A percentile compares a stretch with the other conserved stretches of the same genome.
Evolutionary conservation across 441 rosid genomes (phyloP).

Genomic region (Omphalea diandra): DNA sequence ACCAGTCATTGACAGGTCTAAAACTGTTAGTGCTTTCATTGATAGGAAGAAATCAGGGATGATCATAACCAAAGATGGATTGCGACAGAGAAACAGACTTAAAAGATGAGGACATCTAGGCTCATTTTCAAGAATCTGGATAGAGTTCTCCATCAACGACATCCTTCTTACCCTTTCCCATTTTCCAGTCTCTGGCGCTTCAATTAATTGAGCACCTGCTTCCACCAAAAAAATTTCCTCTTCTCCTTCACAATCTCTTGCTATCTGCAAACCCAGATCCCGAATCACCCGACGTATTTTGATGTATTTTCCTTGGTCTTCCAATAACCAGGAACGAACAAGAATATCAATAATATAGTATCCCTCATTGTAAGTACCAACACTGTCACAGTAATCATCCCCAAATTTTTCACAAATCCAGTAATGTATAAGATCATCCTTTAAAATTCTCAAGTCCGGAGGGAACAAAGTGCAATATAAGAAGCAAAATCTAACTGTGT

Average conservation of each 20-base stretch:
- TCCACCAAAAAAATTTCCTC: not conserved
- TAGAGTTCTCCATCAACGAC: not conserved
- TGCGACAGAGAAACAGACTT: conserved; percentile 4
- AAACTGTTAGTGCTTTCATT: conserved; percentile 10
- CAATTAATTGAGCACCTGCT: not conserved
- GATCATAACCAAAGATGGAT: not conserved
- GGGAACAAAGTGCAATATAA: conserved; percentile 21
- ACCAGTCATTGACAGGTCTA: not conserved
- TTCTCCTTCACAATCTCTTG: not conserved
- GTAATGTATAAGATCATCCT: conserved; percentile 13
- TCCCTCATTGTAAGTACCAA: not conserved
- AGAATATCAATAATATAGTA: conserved; percentile 3
- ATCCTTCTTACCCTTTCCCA: conserved; percentile 14
- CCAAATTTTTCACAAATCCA: conserved; percentile 28
- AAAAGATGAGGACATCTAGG: not conserved
- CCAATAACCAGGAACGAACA: conserved; percentile 9
- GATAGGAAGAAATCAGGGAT: conserved; percentile 3
- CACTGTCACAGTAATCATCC: not conserved
- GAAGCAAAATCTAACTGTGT: not conserved
- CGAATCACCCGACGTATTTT: conserved; percentile 27
- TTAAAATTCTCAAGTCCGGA: not conserved
- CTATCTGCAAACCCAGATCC: conserved; percentile 21
- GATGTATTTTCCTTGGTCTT: conserved; percentile 1
- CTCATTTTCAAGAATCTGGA: not conserved
- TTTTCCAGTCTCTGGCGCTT: not conserved